These are phyloP conservation scores for Nicotiana tomentosiformis DNA, from an alignment of 257 asterid species.

Conservation along the genomic window DNA sequence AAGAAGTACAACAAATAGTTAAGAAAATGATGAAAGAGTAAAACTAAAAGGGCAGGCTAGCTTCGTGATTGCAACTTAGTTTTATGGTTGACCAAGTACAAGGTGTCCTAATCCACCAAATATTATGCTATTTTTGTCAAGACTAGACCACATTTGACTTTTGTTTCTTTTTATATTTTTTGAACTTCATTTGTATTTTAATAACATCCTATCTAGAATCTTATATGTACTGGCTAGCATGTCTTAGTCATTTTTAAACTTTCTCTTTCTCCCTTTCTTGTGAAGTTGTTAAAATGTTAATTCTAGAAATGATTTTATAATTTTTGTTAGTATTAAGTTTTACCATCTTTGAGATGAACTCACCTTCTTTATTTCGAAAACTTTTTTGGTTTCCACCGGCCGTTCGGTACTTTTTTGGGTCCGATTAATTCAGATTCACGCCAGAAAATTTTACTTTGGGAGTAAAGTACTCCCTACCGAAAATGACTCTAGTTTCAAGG, in stretches of 20 bases:
- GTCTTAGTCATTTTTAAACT: slow-evolving; percentile 6
- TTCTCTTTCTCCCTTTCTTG: not conserved
- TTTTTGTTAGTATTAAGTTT: not conserved
- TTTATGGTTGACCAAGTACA: slow-evolving; percentile 30
- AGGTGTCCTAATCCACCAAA: not conserved
- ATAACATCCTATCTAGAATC: not conserved
- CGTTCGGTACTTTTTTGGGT: no score
- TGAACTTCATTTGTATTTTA: not conserved
- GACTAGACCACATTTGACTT: slow-evolving; percentile 31
- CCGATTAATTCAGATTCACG: not conserved
- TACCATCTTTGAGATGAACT: not conserved
- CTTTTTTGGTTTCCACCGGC: no score
- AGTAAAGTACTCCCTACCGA: accelerated
- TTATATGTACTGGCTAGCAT: slow-evolving; percentile 32
- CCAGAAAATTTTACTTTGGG: not conserved
- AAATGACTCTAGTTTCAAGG: accelerated
- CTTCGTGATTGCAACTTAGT: slow-evolving; percentile 37
- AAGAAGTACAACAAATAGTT: not conserved
- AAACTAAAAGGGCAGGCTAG: slow-evolving; percentile 27
- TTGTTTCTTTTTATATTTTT: not conserved
- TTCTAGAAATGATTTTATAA: no score
- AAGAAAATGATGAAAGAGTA: not conserved
- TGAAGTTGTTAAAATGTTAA: not conserved
- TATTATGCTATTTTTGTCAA: slow-evolving; percentile 14
- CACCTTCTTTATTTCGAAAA: not conserved